Evolutionary conservation across 1,284 basidiomycete genomes (phyloP), one percentile per base, ranked within the genome.

Genomic region (Trichosporon sp.): DNA sequence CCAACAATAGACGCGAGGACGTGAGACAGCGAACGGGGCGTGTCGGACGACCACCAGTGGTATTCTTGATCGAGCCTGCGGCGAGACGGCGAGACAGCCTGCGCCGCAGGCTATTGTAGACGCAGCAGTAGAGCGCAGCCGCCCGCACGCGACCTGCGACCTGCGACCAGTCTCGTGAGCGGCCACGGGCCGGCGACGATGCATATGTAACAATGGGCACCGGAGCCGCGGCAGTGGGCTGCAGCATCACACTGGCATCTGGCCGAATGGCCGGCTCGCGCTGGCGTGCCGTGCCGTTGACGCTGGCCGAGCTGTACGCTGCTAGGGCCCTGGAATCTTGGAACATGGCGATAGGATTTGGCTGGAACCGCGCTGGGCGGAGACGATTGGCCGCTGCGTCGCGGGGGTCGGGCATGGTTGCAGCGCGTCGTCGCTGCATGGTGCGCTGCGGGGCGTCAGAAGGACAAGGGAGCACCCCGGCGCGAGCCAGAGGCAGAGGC

Each of bases 1-100:
- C 65, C 68, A 69, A 64, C 68, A 69, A 69, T 69, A 47, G 35
- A 18, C 63, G 32, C 32, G 32, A 32, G 9, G 38, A 18, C 12
- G 38, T 4, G 15, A 42, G 35, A 38, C 35, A 13, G 35, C 35
- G 35, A n/a, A 5, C 18, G n/a, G 38, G 15, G 15, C 15, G 38
- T n/a, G 38, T n/a, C 18, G 15, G 15, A 18, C 38, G 38, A 42
- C 38, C 12, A 5, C 5, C 35, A 42, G 38, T n/a, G 38, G 38
- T 42, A n/a, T 42, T 51, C 47, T 51, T 51, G 47, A 23, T 51
- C 47, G 21, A 25, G 23, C 23, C 21, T 51, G 23, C 21, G 9
- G 18, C 47, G 47, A 12, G 6, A 34, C 34, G 34, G 12, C 34
- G 34, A 51, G 47, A 51, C 47, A 51, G 8, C 38, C 38, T 42